Percentiles rank a stretch among this genome's conserved stretches.
Conservation (phyloP, 805 yeast species). For the Candida silvicultrix region DNA sequence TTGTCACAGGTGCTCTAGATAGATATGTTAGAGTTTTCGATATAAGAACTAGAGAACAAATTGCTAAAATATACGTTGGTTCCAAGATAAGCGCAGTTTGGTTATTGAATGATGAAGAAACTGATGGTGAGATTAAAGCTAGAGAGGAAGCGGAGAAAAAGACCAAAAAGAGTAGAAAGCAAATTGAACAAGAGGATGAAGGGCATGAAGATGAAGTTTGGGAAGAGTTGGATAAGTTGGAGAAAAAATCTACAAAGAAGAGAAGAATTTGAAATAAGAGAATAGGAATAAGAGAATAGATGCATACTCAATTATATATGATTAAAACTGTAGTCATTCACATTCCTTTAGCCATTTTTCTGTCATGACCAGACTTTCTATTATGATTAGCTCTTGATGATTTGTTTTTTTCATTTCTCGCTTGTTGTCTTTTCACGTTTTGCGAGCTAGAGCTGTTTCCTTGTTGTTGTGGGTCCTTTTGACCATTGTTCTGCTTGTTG, state of each 20-base stretch:
- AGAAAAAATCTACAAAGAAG: constrained; percentile 9
- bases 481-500: neutral
- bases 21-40: constrained; percentile 79
- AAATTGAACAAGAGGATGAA: constrained; percentile 24
- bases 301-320: too few relatives aligned
- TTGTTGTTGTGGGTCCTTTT: constrained; percentile 6
- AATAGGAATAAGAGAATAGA: too few relatives aligned
- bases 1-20: constrained; percentile 83
- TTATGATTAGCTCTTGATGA: constrained; percentile 57
- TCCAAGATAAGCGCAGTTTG: constrained; percentile 55
- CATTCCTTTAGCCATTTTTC: constrained; percentile 32
- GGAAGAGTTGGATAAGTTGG: constrained; percentile 25
- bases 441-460: neutral
- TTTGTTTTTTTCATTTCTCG: constrained; percentile 49
- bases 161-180: constrained; percentile 28
- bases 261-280: constrained; percentile 9
- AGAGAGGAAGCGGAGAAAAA: constrained; percentile 23
- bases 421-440: constrained; percentile 28
- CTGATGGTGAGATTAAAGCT: constrained; percentile 28
- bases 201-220: constrained; percentile 32
- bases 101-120: constrained; percentile 42
- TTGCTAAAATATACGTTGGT: constrained; percentile 70
- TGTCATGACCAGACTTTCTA: constrained; percentile 55
- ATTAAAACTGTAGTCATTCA: neutral
- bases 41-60: constrained; percentile 44